These are phyloP conservation scores for Vitis vinifera DNA, from an alignment of 164 flowering plant species.

Conservation along the genomic window ASM3070453v1 NC_081820.1:211001-211500, in stretches of 20 bases:
- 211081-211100: slow-evolving; percentile 81
- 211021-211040: slow-evolving; percentile 57
- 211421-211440: too few relatives aligned
- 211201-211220: slow-evolving; percentile 23
- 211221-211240: slow-evolving; percentile 1
- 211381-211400: too few relatives aligned
- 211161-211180: slow-evolving; percentile 75
- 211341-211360: too few relatives aligned
- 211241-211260: neutral
- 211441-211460: too few relatives aligned
- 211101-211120: slow-evolving; percentile 80
- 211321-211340: too few relatives aligned
- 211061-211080: slow-evolving; percentile 65
- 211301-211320: too few relatives aligned
- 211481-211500: too few relatives aligned
- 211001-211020: slow-evolving; percentile 70
- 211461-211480: too few relatives aligned
- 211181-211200: slow-evolving; percentile 41
- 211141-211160: slow-evolving; percentile 56
- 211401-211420: too few relatives aligned
- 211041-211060: slow-evolving; percentile 55
- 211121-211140: slow-evolving; percentile 62
- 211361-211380: too few relatives aligned
- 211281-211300: too few relatives aligned
- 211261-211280: too few relatives aligned